phyloP scores from a whole-genome alignment of 371 early-diverging fungal species.

The Apophysomyces elegans region DNA sequence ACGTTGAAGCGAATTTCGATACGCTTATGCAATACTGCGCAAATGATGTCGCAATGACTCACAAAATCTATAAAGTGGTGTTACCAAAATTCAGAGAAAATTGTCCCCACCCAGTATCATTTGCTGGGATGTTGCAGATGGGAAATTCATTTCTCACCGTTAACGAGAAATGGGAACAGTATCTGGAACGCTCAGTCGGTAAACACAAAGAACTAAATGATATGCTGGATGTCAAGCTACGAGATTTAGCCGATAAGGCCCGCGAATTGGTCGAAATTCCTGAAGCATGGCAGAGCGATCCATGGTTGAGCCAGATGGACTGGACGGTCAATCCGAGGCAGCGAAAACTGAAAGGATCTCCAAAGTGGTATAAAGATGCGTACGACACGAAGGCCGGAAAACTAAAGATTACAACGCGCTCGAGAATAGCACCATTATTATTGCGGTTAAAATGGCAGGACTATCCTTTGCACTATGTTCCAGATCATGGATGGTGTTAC shows the following conservation, averaged over 20 bases:
- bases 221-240: slow-evolving; percentile 63
- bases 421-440: slow-evolving; percentile 81
- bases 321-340: slow-evolving; percentile 69
- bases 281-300: slow-evolving; percentile 59
- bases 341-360: slow-evolving; percentile 69
- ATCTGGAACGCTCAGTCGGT: slow-evolving; percentile 60
- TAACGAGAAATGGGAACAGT: slow-evolving; percentile 77
- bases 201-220: slow-evolving; percentile 59
- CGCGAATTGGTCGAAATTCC: slow-evolving; percentile 34
- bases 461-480: slow-evolving; percentile 77
- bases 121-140: slow-evolving; percentile 92
- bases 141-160: slow-evolving; percentile 86
- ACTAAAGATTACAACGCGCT: slow-evolving; percentile 72
- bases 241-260: slow-evolving; percentile 73
- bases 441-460: slow-evolving; percentile 86
- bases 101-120: slow-evolving; percentile 94
- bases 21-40: slow-evolving; percentile 86
- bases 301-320: slow-evolving; percentile 89
- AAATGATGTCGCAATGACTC: slow-evolving; percentile 84
- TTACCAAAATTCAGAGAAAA: slow-evolving; percentile 75
- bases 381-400: slow-evolving; percentile 63
- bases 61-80: slow-evolving; percentile 69
- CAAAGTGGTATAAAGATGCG: slow-evolving; percentile 88
- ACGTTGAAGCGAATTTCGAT: slow-evolving; percentile 64
- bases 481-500: slow-evolving; percentile 83